Base-by-base conservation (phyloP, 2,329 filamentous ascomycete species). In the Epichloe brachyelytri region DNA sequence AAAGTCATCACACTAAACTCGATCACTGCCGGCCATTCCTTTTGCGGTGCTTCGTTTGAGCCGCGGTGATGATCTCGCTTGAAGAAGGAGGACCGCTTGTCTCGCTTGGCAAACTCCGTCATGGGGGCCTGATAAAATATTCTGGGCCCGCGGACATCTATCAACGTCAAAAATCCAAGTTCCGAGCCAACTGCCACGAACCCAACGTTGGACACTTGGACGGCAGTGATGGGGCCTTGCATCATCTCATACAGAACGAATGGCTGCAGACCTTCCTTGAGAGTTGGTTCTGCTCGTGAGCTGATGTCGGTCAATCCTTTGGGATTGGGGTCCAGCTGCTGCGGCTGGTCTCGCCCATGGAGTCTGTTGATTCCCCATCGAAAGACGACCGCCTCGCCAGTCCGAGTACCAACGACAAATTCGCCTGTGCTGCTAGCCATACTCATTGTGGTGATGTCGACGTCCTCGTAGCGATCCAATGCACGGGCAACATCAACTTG, bases 1-100 rank as follows among this genome's bases (percentile, higher is more conserved):
- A 96, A 71, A 3, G 86, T 94, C 82, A 98, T 84, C 45, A 95
- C 88, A 49, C 88, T 88, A 69, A 97, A 98, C 62, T 96, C 88
- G 30, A 97, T 81, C 33, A 73, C 76, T 0, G 88, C 88, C 0
- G 88, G 82, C 78, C 83, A 94, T 61, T 96, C 90, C 46, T 75
- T 76, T 3, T 59, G 55, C 1, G 71, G 63, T 4, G 71, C 65
- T 5, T 75, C 65, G 30, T 53, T 52, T 22, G 62, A 54, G 48
- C 53, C 50, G n/a, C 55, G 53, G 48, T 67, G 63, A 11, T 50
- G 36, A 3, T 54, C 52, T 40, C 63, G 52, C 66, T 76, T 78
- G 54, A 83, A 73, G 59, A 96, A 85, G 49, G 86, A 88, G 2
- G 80, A 74, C 30, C 85, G 78, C 65, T 89, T 94, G 49, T 86